Evolutionary conservation across 2,329 filamentous ascomycete genomes (phyloP), one percentile per base, ranked within the genome.

Genomic region (Alternaria gaisen): DNA sequence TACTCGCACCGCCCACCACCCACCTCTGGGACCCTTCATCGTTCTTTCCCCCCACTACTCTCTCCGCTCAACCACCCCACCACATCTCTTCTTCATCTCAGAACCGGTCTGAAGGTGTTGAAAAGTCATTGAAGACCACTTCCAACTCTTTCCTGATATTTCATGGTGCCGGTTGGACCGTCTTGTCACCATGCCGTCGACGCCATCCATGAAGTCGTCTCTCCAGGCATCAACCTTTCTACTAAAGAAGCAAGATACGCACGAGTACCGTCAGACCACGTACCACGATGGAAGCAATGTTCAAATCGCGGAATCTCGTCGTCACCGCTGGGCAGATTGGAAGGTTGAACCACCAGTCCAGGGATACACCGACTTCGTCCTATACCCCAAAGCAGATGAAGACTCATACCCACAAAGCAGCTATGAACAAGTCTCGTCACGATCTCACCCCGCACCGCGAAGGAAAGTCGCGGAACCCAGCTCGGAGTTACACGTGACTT

Each of bases 271-370:
- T 47, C 64, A 72, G 51, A 64, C 61, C n/a, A 61, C 68, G 44
- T 75, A 74, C 52, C 60, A 68, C 48, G 56, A 76, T 65, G 68
- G 68, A 20, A 61, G 62, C 32, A 63, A 54, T 48, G 53, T 71
- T 42, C 70, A 60, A 42, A 66, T 74, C 26, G 58, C 69, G 11
- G 72, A 77, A 50, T 70, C 63, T 68, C 67, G 63, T 67, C 67
- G 66, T 65, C 65, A 64, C 54, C 53, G 64, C 22, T 58, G 63
- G 51, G 34, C 66, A 28, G 53, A 47, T 44, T 42, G 46, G 11
- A 30, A 43, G 16, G 18, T 36, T 43, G 38, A 30, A 3, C 40
- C 57, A 18, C 18, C 56, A 55, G 42, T 50, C 18, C 44, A 44
- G 18, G 14, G 53, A 60, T 43, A 55, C 20, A 10, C 20, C 48